A percentile compares a stretch with the other conserved stretches of the same genome.
Evolutionary conservation across 176 grass and related monocot species (phyloP).

Genomic region (Musa itinerans): DNA sequence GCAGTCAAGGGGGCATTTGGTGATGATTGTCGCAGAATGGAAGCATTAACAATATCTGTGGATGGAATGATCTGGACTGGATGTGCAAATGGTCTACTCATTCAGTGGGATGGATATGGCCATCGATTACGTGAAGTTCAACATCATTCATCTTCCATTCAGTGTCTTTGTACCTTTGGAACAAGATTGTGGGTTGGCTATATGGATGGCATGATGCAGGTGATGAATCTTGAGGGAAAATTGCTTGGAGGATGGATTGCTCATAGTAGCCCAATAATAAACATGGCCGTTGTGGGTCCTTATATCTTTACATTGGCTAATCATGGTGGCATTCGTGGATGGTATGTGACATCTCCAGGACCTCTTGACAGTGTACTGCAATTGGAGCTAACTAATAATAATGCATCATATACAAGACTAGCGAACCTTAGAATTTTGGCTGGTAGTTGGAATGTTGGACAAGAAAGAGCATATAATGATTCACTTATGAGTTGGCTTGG

Average conservation of each 20-base stretch:
- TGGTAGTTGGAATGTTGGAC: slow-evolving; percentile 95
- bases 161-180: slow-evolving; percentile 73
- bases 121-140: slow-evolving; percentile 65
- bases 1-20: slow-evolving; percentile 82
- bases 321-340: slow-evolving; percentile 91
- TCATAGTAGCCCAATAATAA: slow-evolving; percentile 78
- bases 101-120: slow-evolving; percentile 82
- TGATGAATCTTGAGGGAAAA: slow-evolving; percentile 66
- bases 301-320: slow-evolving; percentile 81
- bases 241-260: slow-evolving; percentile 81
- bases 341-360: slow-evolving; percentile 76
- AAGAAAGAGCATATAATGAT: slow-evolving; percentile 72
- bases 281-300: slow-evolving; percentile 59
- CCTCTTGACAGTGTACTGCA: slow-evolving; percentile 75
- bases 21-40: slow-evolving; percentile 73
- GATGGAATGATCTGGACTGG: slow-evolving; percentile 86
- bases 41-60: slow-evolving; percentile 52
- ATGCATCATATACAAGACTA: slow-evolving; percentile 76
- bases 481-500: slow-evolving; percentile 80
- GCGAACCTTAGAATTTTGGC: slow-evolving; percentile 87
- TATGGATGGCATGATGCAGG: slow-evolving; percentile 68
- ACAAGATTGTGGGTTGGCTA: slow-evolving; percentile 86
- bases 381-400: slow-evolving; percentile 63
- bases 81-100: slow-evolving; percentile 77
- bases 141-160: slow-evolving; percentile 71